Evolutionary conservation across 805 yeast species (phyloP).

Genomic region (Clavispora fructus): DNA sequence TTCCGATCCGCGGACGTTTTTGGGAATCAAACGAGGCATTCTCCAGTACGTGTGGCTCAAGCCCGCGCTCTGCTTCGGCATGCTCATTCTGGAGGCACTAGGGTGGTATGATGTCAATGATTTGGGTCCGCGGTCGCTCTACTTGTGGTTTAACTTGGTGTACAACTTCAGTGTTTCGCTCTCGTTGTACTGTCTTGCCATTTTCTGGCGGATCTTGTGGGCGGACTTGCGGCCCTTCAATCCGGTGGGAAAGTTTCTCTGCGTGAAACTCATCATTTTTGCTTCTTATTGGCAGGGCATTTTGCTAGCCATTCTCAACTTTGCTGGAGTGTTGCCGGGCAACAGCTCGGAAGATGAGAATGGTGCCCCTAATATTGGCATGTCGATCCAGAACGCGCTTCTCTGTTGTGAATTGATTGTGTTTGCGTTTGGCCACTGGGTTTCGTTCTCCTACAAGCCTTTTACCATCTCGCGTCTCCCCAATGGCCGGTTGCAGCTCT

Average conservation of each 20-base stretch:
- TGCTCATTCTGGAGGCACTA: conserved; percentile 40
- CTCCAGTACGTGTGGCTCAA: conserved; percentile 94
- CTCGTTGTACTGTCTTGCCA: conserved; percentile 78
- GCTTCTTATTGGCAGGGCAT: conserved; percentile 98
- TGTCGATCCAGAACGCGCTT: conserved; percentile 68
- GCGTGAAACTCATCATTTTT: conserved; percentile 90
- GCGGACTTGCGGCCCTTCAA: conserved; percentile 69
- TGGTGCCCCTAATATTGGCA: conserved; percentile 39
- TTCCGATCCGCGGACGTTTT: conserved; percentile 76
- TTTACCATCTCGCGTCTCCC: conserved; percentile 60
- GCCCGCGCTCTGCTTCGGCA: conserved; percentile 67
- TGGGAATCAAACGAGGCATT: conserved; percentile 75
- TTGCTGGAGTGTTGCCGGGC: conserved; percentile 41
- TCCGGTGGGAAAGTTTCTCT: conserved; percentile 88
- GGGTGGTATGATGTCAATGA: conserved; percentile 50
- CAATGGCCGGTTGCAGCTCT: conserved; percentile 58
- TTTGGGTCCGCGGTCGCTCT: conserved; percentile 43
- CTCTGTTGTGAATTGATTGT: conserved; percentile 79
- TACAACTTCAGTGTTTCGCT: conserved; percentile 79
- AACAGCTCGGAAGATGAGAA: conserved; percentile 18
- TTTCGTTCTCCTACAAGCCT: conserved; percentile 74
- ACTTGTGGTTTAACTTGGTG: conserved; percentile 59
- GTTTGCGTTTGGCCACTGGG: conserved; percentile 86
- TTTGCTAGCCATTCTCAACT: conserved; percentile 48
- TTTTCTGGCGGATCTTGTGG: conserved; percentile 91